Conservation (phyloP, 768 basidiomycete genomes). For the Russula foetens region DNA sequence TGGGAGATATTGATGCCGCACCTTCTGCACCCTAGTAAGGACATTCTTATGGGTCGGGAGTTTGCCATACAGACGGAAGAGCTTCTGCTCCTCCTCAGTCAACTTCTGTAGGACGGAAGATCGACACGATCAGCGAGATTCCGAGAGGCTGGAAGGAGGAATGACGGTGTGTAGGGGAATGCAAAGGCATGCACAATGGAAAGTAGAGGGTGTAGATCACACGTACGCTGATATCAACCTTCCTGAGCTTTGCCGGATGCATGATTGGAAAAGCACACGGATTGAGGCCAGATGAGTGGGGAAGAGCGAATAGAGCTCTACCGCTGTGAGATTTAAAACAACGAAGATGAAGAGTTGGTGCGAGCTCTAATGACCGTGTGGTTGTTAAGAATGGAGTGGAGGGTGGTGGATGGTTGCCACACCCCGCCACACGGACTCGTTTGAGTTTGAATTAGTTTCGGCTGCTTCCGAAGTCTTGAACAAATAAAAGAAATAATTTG, state of each 20-base stretch:
- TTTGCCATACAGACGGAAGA: constrained; percentile 93
- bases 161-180: background rate
- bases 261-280: constrained; percentile 32
- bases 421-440: background rate
- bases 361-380: background rate
- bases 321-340: constrained; percentile 10
- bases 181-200: constrained; percentile 11
- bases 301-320: constrained; percentile 22
- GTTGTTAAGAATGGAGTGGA: constrained; percentile 1
- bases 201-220: constrained; percentile 24
- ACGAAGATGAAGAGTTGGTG: background rate
- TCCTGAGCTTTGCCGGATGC: constrained; percentile 77
- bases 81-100: constrained; percentile 84
- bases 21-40: constrained; percentile 94
- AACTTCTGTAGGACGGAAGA: constrained; percentile 45
- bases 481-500: background rate
- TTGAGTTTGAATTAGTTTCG: constrained; percentile 4
- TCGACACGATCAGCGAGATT: background rate
- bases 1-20: constrained; percentile 27
- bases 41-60: constrained; percentile 90
- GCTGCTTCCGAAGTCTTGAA: background rate
- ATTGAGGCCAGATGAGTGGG: constrained; percentile 12
- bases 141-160: background rate
- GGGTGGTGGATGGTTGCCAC: constrained; percentile 6
- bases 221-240: constrained; percentile 90